A percentile compares a stretch with the other conserved stretches of the same genome.
Conservation (phyloP, 2,329 filamentous ascomycete species). For the Chaetomium sp. region DNA sequence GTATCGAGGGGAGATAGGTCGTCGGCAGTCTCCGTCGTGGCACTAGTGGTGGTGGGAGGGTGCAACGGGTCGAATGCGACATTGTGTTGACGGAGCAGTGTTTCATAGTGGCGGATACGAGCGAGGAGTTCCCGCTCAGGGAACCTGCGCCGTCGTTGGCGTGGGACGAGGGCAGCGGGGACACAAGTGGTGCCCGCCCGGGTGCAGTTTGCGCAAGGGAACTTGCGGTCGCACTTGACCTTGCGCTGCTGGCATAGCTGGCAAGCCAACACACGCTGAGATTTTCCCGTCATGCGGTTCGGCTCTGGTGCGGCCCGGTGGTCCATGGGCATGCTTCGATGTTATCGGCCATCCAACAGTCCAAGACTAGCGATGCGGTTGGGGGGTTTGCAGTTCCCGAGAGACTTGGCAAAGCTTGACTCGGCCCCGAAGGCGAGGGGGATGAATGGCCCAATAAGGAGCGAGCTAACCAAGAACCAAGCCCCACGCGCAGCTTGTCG, state of each 20-base stretch:
- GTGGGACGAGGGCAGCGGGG: constrained; percentile 43
- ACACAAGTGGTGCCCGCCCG: constrained; percentile 49
- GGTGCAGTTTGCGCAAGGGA: constrained; percentile 59
- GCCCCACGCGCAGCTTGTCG: not conserved
- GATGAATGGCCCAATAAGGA: not conserved
- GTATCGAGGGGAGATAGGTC: not conserved
- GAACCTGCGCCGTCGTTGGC: constrained; percentile 48
- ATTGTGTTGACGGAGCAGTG: constrained; percentile 55
- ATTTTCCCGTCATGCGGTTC: constrained; percentile 17
- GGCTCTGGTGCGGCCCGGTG: not conserved
- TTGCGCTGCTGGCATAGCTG: constrained; percentile 66
- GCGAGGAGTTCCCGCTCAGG: constrained; percentile 61
- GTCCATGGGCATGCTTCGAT: constrained; percentile 2
- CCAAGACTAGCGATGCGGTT: not conserved
- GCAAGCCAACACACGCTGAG: constrained; percentile 49
- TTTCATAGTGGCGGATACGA: constrained; percentile 59
- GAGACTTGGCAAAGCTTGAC: not conserved
- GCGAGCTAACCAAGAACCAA: not conserved
- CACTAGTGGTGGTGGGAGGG: constrained; percentile 29
- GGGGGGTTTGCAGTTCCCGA: not conserved
- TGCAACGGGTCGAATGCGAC: constrained; percentile 55
- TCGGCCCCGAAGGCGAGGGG: not conserved
- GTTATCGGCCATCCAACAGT: not conserved
- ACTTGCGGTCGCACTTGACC: constrained; percentile 61
- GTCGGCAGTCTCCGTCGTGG: constrained; percentile 1